Percentiles rank a stretch among this genome's conserved stretches.
These are phyloP conservation scores for Berkeleyomyces basicola DNA, from an alignment of 2,329 filamentous ascomycete genomes.

Conservation along the genomic window DNA sequence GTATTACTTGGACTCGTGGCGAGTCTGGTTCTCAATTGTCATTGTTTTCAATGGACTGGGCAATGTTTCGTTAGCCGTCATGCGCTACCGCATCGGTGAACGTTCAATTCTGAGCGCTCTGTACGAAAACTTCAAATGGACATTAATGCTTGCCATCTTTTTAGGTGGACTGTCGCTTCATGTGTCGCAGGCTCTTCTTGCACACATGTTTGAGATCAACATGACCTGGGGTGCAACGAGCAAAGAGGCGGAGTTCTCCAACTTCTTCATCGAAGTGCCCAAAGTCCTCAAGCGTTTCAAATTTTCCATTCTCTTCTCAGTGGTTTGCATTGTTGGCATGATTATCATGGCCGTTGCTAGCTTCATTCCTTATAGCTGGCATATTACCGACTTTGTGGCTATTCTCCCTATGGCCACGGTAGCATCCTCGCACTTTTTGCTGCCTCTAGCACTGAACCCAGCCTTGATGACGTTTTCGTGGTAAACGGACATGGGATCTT, in stretches of 20 bases:
- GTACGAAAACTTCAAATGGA: constrained; percentile 57
- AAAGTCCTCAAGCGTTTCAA: constrained; percentile 68
- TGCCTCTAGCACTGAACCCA: constrained; percentile 62
- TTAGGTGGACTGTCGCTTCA: constrained; percentile 68
- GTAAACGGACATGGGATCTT: constrained; percentile 25
- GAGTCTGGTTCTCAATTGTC: constrained; percentile 67
- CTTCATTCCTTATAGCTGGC: constrained; percentile 50
- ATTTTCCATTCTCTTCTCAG: constrained; percentile 48
- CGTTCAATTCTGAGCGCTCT: constrained; percentile 38
- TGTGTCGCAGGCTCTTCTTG: constrained; percentile 60
- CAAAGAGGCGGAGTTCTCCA: constrained; percentile 66
- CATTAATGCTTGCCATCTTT: constrained; percentile 59
- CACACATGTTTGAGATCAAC: constrained; percentile 72
- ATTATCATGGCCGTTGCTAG: constrained; percentile 44
- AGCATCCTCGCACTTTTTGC: constrained; percentile 48
- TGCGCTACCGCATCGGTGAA: constrained; percentile 56
- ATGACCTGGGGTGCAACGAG: constrained; percentile 76
- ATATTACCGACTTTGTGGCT: constrained; percentile 54
- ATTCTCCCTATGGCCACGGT: constrained; percentile 62
- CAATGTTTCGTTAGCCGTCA: constrained; percentile 53
- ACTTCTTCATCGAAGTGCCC: constrained; percentile 73
- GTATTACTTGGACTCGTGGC: constrained; percentile 65
- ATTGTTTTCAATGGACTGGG: constrained; percentile 62
- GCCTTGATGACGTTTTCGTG: constrained; percentile 66
- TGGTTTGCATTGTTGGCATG: constrained; percentile 43